Evolutionary conservation across 768 basidiomycete genomes (phyloP).

Genomic region (Tylopilus vinaceipallidus): DNA sequence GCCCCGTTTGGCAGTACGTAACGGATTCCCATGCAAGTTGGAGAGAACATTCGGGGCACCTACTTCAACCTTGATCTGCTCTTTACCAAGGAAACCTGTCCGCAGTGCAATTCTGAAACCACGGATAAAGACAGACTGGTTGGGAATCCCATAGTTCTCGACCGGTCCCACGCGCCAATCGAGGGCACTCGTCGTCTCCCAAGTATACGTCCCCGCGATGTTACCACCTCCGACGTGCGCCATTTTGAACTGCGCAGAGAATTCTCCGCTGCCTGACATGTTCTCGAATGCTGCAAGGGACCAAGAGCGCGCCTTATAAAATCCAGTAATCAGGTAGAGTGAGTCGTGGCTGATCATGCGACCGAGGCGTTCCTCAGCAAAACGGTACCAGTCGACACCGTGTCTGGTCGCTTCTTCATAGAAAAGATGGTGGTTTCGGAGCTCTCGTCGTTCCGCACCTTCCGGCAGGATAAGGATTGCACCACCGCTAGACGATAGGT

Average conservation of each 20-base stretch:
- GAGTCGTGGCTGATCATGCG: conserved; percentile 19
- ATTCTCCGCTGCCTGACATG: not conserved
- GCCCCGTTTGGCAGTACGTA: no score
- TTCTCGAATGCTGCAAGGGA: conserved; percentile 22
- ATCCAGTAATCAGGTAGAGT: conserved; percentile 25
- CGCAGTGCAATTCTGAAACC: conserved; percentile 25
- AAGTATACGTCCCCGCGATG: conserved; percentile 3
- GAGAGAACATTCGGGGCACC: no score
- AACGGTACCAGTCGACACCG: conserved; percentile 28
- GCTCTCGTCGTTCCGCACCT: conserved; percentile 23
- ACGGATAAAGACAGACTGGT: conserved; percentile 28
- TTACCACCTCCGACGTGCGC: not conserved
- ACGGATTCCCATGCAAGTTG: no score
- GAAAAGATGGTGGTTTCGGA: conserved; percentile 22
- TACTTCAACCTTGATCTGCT: no score
- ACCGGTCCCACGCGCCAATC: conserved; percentile 14
- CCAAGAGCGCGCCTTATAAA: conserved; percentile 21
- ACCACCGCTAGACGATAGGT: conserved; percentile 20
- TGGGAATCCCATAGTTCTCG: not conserved
- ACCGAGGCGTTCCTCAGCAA: conserved; percentile 13
- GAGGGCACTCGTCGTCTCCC: conserved; percentile 8
- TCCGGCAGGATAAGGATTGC: conserved; percentile 35
- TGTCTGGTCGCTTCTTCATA: conserved; percentile 16
- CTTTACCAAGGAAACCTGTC: not conserved
- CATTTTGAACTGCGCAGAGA: conserved; percentile 7